phyloP scores from a whole-genome alignment of 2,329 filamentous ascomycete genomes.

The Neopestalotiopsis sp. region DNA sequence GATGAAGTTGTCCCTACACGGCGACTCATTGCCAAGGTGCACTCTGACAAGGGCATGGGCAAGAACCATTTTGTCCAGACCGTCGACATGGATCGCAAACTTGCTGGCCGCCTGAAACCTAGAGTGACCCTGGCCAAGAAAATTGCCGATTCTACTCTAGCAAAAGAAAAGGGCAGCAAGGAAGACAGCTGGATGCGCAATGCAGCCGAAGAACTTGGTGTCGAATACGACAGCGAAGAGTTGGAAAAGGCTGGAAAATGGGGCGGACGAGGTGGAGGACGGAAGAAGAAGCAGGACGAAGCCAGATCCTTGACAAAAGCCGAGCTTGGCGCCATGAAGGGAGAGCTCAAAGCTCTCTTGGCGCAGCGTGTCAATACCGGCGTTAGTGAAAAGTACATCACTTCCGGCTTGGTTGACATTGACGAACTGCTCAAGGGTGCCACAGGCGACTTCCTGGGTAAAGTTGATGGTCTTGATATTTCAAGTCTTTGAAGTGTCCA shows the following conservation, averaged over 20 bases:
- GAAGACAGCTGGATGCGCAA: slow-evolving; percentile 84
- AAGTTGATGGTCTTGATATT: slow-evolving; percentile 46
- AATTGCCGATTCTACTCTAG: slow-evolving; percentile 80
- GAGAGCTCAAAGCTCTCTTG: slow-evolving; percentile 74
- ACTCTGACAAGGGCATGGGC: slow-evolving; percentile 60
- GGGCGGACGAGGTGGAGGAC: slow-evolving; percentile 72
- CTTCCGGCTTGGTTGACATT: slow-evolving; percentile 83
- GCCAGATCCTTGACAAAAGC: slow-evolving; percentile 71
- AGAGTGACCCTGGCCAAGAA: slow-evolving; percentile 83
- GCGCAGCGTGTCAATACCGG: slow-evolving; percentile 80
- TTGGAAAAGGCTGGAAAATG: slow-evolving; percentile 69
- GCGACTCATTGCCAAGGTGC: slow-evolving; percentile 85
- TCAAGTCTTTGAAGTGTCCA: slow-evolving; percentile 32
- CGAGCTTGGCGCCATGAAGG: slow-evolving; percentile 72
- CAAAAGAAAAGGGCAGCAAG: slow-evolving; percentile 84
- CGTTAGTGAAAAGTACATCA: slow-evolving; percentile 79
- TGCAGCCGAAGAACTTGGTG: slow-evolving; percentile 89
- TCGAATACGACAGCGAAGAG: slow-evolving; percentile 91
- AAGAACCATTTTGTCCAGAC: slow-evolving; percentile 76
- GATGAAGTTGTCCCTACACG: slow-evolving; percentile 89
- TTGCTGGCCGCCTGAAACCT: slow-evolving; percentile 77
- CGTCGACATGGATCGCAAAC: slow-evolving; percentile 80
- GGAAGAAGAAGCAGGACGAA: slow-evolving; percentile 77
- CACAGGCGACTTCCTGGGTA: slow-evolving; percentile 70
- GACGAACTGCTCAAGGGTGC: slow-evolving; percentile 70